Base-by-base conservation (phyloP, 2,329 filamentous ascomycete genomes). In the Arthrobotrys megalospora region DNA sequence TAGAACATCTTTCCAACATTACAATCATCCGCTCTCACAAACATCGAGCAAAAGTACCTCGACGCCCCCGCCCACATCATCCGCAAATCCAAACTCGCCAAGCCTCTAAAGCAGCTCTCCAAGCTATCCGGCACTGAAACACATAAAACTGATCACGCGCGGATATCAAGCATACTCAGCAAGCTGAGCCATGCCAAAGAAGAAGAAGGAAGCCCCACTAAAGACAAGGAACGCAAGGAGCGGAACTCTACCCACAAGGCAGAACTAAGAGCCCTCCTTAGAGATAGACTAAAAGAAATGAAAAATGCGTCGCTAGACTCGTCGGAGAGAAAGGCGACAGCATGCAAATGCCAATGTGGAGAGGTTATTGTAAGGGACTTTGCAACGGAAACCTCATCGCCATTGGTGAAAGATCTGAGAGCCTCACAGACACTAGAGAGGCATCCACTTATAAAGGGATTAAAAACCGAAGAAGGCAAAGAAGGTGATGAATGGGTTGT, bases 401-500 rank as follows among this genome's bases (percentile, higher is more conserved):
- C 41, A 1, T 24, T 60, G 14, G 65, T 60, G 48, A 76, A 76
- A 21, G 72, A 76, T 24, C 43, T 76, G n/a, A 63, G 72, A 16
- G 72, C 72, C 4, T 76, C 72, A 1, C 72, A 76, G 47, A 76
- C 68, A 19, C 55, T 76, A 0, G 62, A 66, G 10, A 60, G 68
- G 52, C 65, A 76, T 63, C 72, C 72, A 21, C 58, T 76, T 3
- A 38, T 76, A 6, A 62, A 41, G 36, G 72, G 72, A 3, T 38
- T 76, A 24, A 58, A 62, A 28, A 60, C 65, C 8, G 72, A 76
- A 32, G 72, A 76, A 19, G 48, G 19, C 19, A 62, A 45, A 11
- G 72, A 76, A 48, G 72, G 53, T 6, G 72, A 76, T 0, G 72
- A 76, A 6, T 76, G 72, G 72, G 48, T 76, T 32, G 16, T 76